phyloP scores from a whole-genome alignment of 495 filamentous ascomycete genomes.

The Penicillium simplicissimum region DNA sequence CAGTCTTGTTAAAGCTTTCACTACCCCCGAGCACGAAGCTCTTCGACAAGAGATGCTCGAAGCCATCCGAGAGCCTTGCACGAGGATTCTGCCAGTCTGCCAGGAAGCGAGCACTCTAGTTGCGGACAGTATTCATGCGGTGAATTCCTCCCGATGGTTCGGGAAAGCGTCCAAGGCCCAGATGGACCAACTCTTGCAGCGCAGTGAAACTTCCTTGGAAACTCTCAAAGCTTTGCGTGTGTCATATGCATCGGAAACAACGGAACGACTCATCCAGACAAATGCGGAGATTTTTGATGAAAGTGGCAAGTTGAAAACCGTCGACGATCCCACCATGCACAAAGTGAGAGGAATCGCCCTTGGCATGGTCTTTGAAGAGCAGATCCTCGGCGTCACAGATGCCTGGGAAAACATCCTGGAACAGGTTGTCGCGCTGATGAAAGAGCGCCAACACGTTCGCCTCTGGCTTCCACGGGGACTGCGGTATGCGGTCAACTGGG shows the following conservation, averaged over 20 bases:
- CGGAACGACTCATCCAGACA: conserved; percentile 27
- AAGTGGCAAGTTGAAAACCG: conserved; percentile 19
- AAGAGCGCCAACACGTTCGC: conserved; percentile 24
- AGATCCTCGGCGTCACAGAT: conserved; percentile 26
- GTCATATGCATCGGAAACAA: conserved; percentile 27
- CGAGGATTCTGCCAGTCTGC: conserved; percentile 27
- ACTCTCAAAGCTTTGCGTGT: conserved; percentile 20
- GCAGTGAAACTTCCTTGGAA: conserved; percentile 16
- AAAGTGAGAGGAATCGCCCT: conserved; percentile 23
- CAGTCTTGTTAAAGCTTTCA: conserved; percentile 25
- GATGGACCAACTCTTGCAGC: conserved; percentile 19
- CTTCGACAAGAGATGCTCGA: conserved; percentile 29
- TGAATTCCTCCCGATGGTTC: conserved; percentile 33
- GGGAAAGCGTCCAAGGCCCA: conserved; percentile 21
- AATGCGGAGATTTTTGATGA: conserved; percentile 32
- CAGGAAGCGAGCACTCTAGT: conserved; percentile 22
- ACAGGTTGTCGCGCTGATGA: conserved; percentile 25
- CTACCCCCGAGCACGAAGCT: conserved; percentile 27
- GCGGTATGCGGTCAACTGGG: conserved; percentile 30
- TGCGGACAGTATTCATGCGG: conserved; percentile 24
- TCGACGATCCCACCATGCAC: conserved; percentile 16
- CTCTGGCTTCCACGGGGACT: conserved; percentile 31
- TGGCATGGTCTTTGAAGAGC: conserved; percentile 37
- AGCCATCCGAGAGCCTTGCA: conserved; percentile 24
- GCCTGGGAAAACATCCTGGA: conserved; percentile 24